Evolutionary conservation across 1,139 yeast species (phyloP).

Genomic region (Magnusiomyces suaveolens): DNA sequence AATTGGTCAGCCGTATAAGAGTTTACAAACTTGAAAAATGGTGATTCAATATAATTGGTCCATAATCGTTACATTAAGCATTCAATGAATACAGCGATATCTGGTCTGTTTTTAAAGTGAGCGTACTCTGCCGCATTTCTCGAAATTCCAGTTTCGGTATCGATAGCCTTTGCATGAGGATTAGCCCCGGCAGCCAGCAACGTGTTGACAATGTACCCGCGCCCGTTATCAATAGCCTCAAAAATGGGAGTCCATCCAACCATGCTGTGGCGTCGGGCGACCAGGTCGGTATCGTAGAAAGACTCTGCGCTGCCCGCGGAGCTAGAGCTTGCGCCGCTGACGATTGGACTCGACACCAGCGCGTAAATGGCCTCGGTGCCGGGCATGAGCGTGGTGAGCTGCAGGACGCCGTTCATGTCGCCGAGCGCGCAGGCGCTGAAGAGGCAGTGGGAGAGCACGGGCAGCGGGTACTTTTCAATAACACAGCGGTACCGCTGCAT

Average conservation of each 20-base stretch:
- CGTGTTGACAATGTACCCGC: constrained; percentile 14
- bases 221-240: constrained; percentile 19
- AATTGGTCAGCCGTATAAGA: no score
- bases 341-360: not conserved
- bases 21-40: no score
- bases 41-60: no score
- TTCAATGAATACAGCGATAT: not conserved
- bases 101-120: not conserved
- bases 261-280: constrained; percentile 9
- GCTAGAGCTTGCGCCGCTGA: not conserved
- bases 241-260: constrained; percentile 18
- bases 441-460: constrained; percentile 13
- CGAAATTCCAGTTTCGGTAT: constrained; percentile 3
- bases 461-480: not conserved
- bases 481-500: not conserved
- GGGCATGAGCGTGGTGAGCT: constrained; percentile 11
- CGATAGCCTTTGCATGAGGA: constrained; percentile 14
- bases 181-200: constrained; percentile 14
- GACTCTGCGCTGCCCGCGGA: not conserved
- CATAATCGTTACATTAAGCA: not conserved
- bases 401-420: constrained; percentile 18
- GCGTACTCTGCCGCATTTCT: not conserved
- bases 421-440: constrained; percentile 19
- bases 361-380: not conserved
- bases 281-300: not conserved